Conservation (phyloP, 345 rosid genomes). For the Pelargonium nanum region DNA sequence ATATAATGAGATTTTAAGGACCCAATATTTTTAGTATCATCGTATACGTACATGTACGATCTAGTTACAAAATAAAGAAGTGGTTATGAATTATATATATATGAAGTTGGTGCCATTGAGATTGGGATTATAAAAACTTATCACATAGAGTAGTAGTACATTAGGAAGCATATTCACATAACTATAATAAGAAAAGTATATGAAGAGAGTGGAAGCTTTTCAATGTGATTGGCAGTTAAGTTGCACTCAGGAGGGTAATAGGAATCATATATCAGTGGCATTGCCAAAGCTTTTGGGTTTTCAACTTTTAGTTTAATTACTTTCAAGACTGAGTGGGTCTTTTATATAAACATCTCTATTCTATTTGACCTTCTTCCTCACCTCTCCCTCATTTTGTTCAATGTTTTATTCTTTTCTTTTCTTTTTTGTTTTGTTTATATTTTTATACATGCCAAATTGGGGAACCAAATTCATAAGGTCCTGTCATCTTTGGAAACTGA, state of each 20-base stretch:
- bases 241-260: conserved; percentile 20
- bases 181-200: conserved; percentile 18
- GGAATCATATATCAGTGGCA: conserved; percentile 12
- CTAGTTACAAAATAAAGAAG: conserved; percentile 3
- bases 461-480: neutral
- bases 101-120: conserved; percentile 12
- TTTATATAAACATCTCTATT: no score
- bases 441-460: neutral
- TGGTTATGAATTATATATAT: conserved; percentile 3
- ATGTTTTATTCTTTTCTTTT: no score
- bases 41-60: no score
- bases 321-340: no score
- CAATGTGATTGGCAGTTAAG: conserved; percentile 18
- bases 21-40: no score
- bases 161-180: conserved; percentile 22
- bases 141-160: no score
- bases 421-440: neutral
- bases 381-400: conserved; percentile 16
- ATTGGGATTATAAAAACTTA: conserved; percentile 8
- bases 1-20: no score
- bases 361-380: conserved; percentile 30
- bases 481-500: no score
- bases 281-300: conserved; percentile 4
- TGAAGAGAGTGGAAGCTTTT: conserved; percentile 13
- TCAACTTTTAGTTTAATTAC: no score